Conservation (phyloP, 2,329 filamentous ascomycete species). For the Hansfordia pulvinata region DNA sequence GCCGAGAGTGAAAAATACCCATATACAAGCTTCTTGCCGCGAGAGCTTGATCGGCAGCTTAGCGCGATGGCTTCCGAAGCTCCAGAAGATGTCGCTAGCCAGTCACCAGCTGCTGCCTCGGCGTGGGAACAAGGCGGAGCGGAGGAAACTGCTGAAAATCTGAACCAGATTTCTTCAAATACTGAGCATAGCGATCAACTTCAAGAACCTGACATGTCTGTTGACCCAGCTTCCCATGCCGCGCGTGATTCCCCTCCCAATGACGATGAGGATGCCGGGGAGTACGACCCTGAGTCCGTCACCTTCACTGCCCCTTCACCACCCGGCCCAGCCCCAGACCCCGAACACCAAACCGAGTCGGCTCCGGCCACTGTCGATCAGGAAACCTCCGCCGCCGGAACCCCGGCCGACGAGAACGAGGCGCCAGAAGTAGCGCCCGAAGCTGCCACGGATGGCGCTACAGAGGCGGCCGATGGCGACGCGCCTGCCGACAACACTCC, state of each 20-base stretch:
- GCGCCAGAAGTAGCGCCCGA: too few species aligned
- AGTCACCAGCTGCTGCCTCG: neutral
- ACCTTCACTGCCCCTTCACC: constrained; percentile 19
- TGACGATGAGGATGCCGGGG: constrained; percentile 37
- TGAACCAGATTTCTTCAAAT: constrained; percentile 34
- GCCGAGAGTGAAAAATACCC: too few species aligned
- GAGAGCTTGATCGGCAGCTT: neutral
- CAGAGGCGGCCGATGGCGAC: neutral
- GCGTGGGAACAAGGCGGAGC: constrained; percentile 37
- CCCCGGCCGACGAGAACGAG: too few species aligned
- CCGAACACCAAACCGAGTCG: too few species aligned
- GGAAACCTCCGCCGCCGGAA: too few species aligned
- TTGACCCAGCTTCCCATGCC: constrained; percentile 30
- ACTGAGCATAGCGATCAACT: constrained; percentile 39
- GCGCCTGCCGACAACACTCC: constrained; percentile 15
- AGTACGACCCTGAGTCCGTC: constrained; percentile 46
- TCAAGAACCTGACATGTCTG: constrained; percentile 28
- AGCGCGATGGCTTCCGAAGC: constrained; percentile 17
- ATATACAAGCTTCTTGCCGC: neutral
- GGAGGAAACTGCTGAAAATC: constrained; percentile 40
- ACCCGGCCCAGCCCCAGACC: too few species aligned
- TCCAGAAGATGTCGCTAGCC: constrained; percentile 7
- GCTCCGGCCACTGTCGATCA: too few species aligned
- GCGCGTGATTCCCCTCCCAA: constrained; percentile 32
- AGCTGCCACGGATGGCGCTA: constrained; percentile 1